Conservation (phyloP, 2,329 filamentous ascomycete species). For the Colletotrichum sp. region DNA sequence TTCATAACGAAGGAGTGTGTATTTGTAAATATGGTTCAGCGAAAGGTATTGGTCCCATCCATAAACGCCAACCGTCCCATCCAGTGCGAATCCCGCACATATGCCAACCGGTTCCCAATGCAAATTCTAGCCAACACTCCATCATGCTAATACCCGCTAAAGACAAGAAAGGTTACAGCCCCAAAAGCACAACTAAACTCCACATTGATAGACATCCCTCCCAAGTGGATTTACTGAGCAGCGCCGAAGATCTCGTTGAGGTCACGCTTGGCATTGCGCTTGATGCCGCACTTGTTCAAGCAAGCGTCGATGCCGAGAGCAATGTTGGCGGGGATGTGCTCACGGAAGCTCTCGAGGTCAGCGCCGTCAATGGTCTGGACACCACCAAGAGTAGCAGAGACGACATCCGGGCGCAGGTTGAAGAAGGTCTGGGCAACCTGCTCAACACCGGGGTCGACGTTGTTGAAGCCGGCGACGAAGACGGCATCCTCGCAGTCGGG, state of each 20-base stretch:
- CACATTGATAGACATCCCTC: neutral
- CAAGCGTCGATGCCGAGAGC: slow-evolving; percentile 57
- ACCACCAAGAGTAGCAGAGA: slow-evolving; percentile 44
- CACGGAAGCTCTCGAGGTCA: slow-evolving; percentile 43
- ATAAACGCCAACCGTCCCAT: neutral
- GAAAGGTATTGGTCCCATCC: neutral
- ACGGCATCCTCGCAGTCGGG: slow-evolving; percentile 51
- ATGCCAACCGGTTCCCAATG: neutral
- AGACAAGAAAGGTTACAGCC: neutral
- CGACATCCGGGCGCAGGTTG: slow-evolving; percentile 41
- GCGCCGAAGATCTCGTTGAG: slow-evolving; percentile 24
- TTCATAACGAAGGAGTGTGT: neutral
- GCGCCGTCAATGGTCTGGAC: slow-evolving; percentile 39
- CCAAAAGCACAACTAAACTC: neutral
- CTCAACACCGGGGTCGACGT: slow-evolving; percentile 49
- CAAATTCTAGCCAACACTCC: neutral
- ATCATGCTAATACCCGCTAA: neutral
- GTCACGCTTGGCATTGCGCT: slow-evolving; percentile 36
- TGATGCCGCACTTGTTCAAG: slow-evolving; percentile 50
- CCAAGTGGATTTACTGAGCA: neutral
- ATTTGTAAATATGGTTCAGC: neutral
- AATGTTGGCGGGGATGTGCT: slow-evolving; percentile 50
- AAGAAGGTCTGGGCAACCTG: slow-evolving; percentile 54
- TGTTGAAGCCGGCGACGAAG: slow-evolving; percentile 53
- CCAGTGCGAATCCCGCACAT: neutral